Base-by-base conservation (phyloP, 306 rosid genomes). In the Castanea crenata region DNA sequence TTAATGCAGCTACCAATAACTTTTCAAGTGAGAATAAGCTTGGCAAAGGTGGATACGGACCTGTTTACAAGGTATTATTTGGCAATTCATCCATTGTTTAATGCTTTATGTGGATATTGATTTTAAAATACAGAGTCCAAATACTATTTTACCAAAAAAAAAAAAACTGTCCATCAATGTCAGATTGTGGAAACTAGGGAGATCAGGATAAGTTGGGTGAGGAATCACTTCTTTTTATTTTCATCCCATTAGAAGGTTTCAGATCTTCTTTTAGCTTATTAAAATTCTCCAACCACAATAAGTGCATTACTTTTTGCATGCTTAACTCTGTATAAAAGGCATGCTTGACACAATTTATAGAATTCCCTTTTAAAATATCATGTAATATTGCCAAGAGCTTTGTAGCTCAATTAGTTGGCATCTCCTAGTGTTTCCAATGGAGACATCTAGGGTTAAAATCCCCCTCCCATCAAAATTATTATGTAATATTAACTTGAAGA, bases 21-120 rank as follows among this genome's bases (percentile, higher is more conserved):
- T 89, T 87, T 74, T 87, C 87, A n/a, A 69, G 56, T 49, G 77
- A 85, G 12, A 83, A 79, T 54, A 83, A 76, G 83, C 81, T 89
- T 56, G 91, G 91, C 69, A 78, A 87, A 80, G 93, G 91, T 29
- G 91, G 93, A 25, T 85, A 74, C 77, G 91, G 91, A 21, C 29
- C 78, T 8, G 93, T 89, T 4, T 87, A 81, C 74, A 83, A 89
- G 89, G 93, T 89, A 83, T 46, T 25, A 71, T 67, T 83, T 23
- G n/a, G 35, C 49, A 74, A 74, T 38, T 4, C 49, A 35, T 55
- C 41, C 21, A 21, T 75, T 18, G n/a, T 61, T 46, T 52, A 74
- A 64, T 73, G 27, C 44, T 80, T 6, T 55, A 41, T 11, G 49
- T 69, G 56, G 44, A 74, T 13, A 25, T 59, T 78, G 55, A 74